Conservation (phyloP, 106 monocot genomes). For the Alisma plantagoaquatica region DNA sequence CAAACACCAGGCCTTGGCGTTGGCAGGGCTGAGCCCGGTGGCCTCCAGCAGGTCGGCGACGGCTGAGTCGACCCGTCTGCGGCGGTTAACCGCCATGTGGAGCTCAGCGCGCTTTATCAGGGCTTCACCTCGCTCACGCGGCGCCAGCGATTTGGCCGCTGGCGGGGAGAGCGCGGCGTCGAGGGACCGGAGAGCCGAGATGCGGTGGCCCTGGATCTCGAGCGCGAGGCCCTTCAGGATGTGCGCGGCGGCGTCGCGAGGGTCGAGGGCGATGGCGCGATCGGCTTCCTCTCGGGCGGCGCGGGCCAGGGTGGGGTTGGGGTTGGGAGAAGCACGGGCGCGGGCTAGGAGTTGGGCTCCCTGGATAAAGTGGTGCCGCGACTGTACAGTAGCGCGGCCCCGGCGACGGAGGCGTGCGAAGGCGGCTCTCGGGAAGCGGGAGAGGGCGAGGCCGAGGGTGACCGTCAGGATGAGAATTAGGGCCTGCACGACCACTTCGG, state of each 20-base stretch:
- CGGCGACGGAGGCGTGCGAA: slow-evolving; percentile 47
- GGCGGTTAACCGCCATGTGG: slow-evolving; percentile 25
- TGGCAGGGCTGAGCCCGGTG: slow-evolving; percentile 35
- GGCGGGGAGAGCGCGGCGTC: slow-evolving; percentile 65
- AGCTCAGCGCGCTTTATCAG: slow-evolving; percentile 73
- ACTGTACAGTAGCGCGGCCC: slow-evolving; percentile 17
- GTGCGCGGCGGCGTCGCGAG: slow-evolving; percentile 67
- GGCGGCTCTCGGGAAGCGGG: slow-evolving; percentile 43
- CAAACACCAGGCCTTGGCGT: slow-evolving; percentile 36
- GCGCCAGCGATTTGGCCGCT: slow-evolving; percentile 38
- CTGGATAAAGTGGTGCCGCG: slow-evolving; percentile 71
- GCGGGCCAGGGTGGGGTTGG: slow-evolving; percentile 13
- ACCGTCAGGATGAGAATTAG: slow-evolving; percentile 31
- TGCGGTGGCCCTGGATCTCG: slow-evolving; percentile 54
- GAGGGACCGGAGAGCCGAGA: slow-evolving; percentile 52
- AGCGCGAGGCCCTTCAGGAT: slow-evolving; percentile 73
- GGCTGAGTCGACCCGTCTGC: slow-evolving; percentile 40
- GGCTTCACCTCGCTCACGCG: slow-evolving; percentile 61
- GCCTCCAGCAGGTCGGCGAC: slow-evolving; percentile 55
- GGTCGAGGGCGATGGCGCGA: slow-evolving; percentile 53
- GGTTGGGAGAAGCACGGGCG: slow-evolving; percentile 34
- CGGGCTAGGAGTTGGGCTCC: slow-evolving; percentile 77
- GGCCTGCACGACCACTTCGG: slow-evolving; percentile 22
- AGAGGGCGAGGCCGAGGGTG: slow-evolving; percentile 32
- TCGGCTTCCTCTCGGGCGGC: slow-evolving; percentile 44